These are phyloP conservation scores for Lepiota subincarnata DNA, from an alignment of 768 basidiomycete species.

Conservation along the genomic window DNA sequence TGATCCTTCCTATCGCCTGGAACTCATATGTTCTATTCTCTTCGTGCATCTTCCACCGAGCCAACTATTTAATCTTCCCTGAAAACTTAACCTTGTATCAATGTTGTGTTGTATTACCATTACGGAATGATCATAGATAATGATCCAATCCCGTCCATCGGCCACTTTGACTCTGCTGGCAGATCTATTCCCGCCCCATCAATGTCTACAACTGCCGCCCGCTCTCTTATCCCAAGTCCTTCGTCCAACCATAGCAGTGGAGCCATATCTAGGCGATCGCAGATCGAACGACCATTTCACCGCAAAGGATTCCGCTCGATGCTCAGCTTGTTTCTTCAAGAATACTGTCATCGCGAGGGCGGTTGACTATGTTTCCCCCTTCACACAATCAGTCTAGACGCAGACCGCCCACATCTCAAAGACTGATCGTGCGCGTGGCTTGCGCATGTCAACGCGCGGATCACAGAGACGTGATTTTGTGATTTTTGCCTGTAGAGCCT, in stretches of 20 bases:
- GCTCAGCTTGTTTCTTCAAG: not conserved
- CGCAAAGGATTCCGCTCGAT: not conserved
- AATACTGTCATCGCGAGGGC: not conserved
- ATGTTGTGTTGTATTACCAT: not conserved
- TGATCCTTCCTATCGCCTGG: slow-evolving; percentile 8
- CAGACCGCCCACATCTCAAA: not conserved
- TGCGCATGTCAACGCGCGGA: slow-evolving; percentile 5
- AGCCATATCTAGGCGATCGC: not conserved
- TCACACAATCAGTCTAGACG: not conserved
- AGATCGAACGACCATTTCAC: not conserved
- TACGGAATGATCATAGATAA: slow-evolving; percentile 11
- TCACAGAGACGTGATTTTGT: not conserved
- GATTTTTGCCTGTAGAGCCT: not conserved
- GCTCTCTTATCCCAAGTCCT: not conserved
- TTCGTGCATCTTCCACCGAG: slow-evolving; percentile 4
- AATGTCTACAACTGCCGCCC: not conserved
- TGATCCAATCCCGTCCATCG: not conserved
- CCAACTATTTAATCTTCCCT: not conserved
- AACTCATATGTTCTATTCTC: slow-evolving; percentile 7
- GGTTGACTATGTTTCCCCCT: not conserved
- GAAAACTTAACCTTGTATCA: not conserved
- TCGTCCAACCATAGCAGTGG: not conserved
- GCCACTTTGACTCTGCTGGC: not conserved
- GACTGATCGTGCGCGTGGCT: slow-evolving; percentile 2
- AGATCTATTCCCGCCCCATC: slow-evolving; percentile 6